Base-by-base conservation (phyloP, 2,329 filamentous ascomycete genomes). In the Beauveria sp. region DNA sequence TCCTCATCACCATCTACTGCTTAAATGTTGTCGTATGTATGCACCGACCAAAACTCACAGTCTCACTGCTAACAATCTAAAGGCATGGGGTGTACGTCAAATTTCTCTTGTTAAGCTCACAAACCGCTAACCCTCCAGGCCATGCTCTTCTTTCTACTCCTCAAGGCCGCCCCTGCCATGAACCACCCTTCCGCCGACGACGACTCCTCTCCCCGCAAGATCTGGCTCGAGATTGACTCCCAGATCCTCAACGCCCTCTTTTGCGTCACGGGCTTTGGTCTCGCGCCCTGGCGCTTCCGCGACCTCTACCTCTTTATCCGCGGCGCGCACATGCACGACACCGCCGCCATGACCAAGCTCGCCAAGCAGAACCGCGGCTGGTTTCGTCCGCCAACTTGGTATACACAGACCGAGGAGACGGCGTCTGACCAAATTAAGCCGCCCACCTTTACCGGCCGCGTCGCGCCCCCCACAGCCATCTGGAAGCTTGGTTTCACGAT, bases 251-350 rank as follows among this genome's bases (percentile, higher is more conserved):
- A 92, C 68, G 88, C 82, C 0, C 82, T 96, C 1, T 96, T 96
- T 79, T 94, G 90, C 73, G 86, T 96, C 7, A 93, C 91, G 1
- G 91, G 87, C 1, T 93, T 96, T 66, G 91, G 91, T 0, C 80
- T 94, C 14, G 87, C 89, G 1, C 91, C 91, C 0, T 96, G 91
- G 91, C 83, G 65, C 34, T 66, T 66, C 50, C 65, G 65, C 41
- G 65, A 66, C 18, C 43, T 65, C 18, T 66, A 66, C 40, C 48
- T 44, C 28, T 69, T 64, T 44, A 55, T 64, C 22, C 64, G 63
- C 2, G 66, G 64, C 51, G 63, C 53, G 14, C 52, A 65, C 44
- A 66, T 66, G 51, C 63, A 63, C 37, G 28, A 68, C 40, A 53
- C 16, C 5, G 28, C n/a, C 3, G 61, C 67, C 22, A 69, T 70